Evolutionary conservation across 2,329 filamentous ascomycete species (phyloP).

Genomic region (Geosmithia putterillii): DNA sequence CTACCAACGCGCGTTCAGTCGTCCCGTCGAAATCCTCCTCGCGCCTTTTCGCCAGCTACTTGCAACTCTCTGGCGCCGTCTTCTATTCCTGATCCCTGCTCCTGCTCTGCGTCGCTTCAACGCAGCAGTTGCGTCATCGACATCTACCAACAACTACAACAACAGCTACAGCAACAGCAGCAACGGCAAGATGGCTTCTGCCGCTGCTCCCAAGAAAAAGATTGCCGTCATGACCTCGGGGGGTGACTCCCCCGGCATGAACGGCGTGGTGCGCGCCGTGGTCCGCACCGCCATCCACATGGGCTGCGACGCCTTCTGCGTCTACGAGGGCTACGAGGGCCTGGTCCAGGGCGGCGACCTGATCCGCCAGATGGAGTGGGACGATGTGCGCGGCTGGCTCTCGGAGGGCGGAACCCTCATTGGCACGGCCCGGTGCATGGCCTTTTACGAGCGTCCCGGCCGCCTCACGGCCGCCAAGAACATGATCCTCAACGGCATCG

Average conservation of each 20-base stretch:
- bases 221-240: conserved; percentile 92
- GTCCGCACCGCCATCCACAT: conserved; percentile 84
- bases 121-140: not conserved
- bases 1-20: conserved; percentile 11
- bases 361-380: conserved; percentile 81
- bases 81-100: conserved; percentile 6
- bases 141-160: not conserved
- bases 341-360: conserved; percentile 79
- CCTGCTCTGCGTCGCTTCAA: not conserved
- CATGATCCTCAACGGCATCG: conserved; percentile 83
- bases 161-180: too few relatives aligned
- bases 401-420: conserved; percentile 93
- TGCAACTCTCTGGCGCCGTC: conserved; percentile 12
- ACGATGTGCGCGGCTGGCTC: conserved; percentile 88
- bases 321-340: conserved; percentile 94
- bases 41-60: conserved; percentile 14
- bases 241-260: conserved; percentile 92
- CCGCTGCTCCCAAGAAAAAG: conserved; percentile 44
- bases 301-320: conserved; percentile 65
- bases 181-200: conserved; percentile 28
- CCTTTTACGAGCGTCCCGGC: conserved; percentile 80
- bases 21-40: conserved; percentile 16
- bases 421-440: conserved; percentile 85
- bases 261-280: conserved; percentile 77
- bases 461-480: conserved; percentile 84